Percentiles rank a stretch among this genome's conserved stretches.
phyloP scores from a whole-genome alignment of 164 flowering plant genomes.

The Piper longum region DNA sequence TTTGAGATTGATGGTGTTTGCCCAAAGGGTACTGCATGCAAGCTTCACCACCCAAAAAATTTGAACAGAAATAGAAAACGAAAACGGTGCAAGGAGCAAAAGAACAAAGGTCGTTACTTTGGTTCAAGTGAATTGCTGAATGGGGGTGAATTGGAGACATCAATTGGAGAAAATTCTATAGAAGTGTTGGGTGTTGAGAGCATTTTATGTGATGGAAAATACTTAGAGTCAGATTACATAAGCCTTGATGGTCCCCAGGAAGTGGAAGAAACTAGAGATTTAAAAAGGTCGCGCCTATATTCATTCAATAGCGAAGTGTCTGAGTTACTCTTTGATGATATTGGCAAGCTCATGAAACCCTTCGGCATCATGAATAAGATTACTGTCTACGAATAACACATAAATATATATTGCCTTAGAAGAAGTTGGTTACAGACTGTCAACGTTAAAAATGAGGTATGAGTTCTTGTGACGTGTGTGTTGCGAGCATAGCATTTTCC shows the following conservation, averaged over 20 bases:
- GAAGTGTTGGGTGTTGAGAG: slow-evolving; percentile 17
- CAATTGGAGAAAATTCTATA: slow-evolving; percentile 13
- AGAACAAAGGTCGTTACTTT: slow-evolving; percentile 61
- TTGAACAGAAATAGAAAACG: slow-evolving; percentile 29
- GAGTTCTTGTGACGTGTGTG: background rate
- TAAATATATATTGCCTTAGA: too few relatives aligned
- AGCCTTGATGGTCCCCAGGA: slow-evolving; percentile 44
- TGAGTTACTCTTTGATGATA: slow-evolving; percentile 18
- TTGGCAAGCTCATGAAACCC: slow-evolving; percentile 43
- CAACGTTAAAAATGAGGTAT: background rate
- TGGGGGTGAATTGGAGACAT: slow-evolving; percentile 11
- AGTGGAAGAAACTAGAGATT: slow-evolving; percentile 20
- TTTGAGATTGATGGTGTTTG: slow-evolving; percentile 72
- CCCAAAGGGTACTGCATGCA: slow-evolving; percentile 58
- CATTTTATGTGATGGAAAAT: slow-evolving; percentile 22
- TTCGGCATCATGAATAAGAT: slow-evolving; percentile 15
- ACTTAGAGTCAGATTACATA: slow-evolving; percentile 35
- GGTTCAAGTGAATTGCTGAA: slow-evolving; percentile 19
- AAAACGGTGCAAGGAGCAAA: slow-evolving; percentile 26
- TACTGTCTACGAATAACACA: background rate
- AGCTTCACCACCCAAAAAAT: slow-evolving; percentile 80
- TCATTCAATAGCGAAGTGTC: slow-evolving; percentile 12
- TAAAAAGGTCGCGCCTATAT: slow-evolving; percentile 3
- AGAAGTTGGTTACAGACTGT: background rate
- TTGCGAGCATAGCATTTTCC: too few relatives aligned